A percentile compares a stretch with the other conserved stretches of the same genome.
phyloP scores from a whole-genome alignment of 495 filamentous ascomycete genomes.

The Cetradonia linearis region DNA sequence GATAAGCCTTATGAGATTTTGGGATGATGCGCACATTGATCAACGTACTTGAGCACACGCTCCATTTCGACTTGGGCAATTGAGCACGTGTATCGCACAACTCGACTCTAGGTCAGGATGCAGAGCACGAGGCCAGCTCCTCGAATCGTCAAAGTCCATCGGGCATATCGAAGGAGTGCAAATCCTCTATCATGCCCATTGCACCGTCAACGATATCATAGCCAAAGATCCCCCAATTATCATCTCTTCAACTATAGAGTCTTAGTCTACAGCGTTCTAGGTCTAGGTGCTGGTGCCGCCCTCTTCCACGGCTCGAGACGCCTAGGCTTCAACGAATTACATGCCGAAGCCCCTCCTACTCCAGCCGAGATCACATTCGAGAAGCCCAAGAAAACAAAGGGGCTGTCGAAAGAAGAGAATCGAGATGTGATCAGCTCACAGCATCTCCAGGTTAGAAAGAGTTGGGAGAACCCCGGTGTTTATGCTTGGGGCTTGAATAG shows the following conservation, averaged over 20 bases:
- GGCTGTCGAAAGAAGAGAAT: slow-evolving; percentile 51
- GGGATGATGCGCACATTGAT: slow-evolving; percentile 1
- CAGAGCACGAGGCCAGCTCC: slow-evolving; percentile 3
- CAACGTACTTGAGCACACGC: neutral
- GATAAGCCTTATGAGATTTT: neutral
- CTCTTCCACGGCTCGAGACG: slow-evolving; percentile 16
- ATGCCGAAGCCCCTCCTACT: slow-evolving; percentile 40
- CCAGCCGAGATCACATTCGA: slow-evolving; percentile 50
- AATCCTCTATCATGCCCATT: neutral
- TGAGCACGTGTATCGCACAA: neutral
- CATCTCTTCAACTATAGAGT: neutral
- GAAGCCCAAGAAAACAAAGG: slow-evolving; percentile 40
- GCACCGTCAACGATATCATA: slow-evolving; percentile 12
- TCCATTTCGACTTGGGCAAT: neutral
- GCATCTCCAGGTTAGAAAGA: slow-evolving; percentile 76
- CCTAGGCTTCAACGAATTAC: slow-evolving; percentile 23
- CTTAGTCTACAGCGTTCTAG: slow-evolving; percentile 8
- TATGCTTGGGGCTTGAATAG: slow-evolving; percentile 89
- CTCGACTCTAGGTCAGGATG: slow-evolving; percentile 1
- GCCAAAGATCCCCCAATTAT: neutral
- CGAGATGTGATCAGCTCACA: slow-evolving; percentile 64
- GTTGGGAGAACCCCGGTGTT: slow-evolving; percentile 80
- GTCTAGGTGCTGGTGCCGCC: slow-evolving; percentile 11
- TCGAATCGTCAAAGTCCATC: slow-evolving; percentile 1
- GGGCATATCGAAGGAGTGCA: slow-evolving; percentile 11